phyloP scores from a whole-genome alignment of 2,329 filamentous ascomycete genomes.

The Colletotrichum viniferum region DNA sequence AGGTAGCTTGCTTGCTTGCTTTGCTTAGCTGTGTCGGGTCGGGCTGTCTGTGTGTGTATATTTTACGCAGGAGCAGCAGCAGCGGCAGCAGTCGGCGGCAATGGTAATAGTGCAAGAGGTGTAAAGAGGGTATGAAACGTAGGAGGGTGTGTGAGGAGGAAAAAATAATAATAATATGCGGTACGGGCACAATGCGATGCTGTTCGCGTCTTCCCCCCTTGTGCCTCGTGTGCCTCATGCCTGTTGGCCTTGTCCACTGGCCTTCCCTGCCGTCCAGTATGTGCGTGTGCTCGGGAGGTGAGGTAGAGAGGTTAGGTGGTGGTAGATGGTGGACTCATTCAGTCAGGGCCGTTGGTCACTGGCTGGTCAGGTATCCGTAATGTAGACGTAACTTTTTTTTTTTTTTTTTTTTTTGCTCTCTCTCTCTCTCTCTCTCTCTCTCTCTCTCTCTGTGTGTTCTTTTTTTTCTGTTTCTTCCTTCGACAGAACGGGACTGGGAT shows the following conservation, averaged over 20 bases:
- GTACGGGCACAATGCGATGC: neutral
- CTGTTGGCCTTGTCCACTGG: neutral
- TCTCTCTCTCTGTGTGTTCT: too few relatives aligned
- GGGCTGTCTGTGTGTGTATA: neutral
- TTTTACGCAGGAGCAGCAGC: neutral
- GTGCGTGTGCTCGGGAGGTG: neutral
- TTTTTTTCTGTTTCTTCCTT: neutral
- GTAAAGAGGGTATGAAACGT: conserved; percentile 16
- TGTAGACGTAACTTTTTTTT: neutral
- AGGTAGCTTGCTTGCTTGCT: neutral
- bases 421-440: too few relatives aligned
- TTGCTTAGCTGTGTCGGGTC: neutral
- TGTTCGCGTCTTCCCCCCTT: neutral
- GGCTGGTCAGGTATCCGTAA: neutral
- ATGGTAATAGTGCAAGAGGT: neutral
- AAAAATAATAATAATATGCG: neutral
- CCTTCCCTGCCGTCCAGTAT: neutral
- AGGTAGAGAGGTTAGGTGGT: neutral
- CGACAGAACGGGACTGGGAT: neutral
- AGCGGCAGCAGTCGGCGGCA: neutral
- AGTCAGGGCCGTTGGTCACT: neutral
- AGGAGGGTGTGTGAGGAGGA: conserved; percentile 23
- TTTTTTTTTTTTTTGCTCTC: too few relatives aligned
- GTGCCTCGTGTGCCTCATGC: neutral
- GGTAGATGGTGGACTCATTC: neutral